A percentile compares a stretch with the other conserved stretches of the same genome.
Evolutionary conservation across 2,329 filamentous ascomycete genomes (phyloP).

Genomic region (Fusarium sp.): DNA sequence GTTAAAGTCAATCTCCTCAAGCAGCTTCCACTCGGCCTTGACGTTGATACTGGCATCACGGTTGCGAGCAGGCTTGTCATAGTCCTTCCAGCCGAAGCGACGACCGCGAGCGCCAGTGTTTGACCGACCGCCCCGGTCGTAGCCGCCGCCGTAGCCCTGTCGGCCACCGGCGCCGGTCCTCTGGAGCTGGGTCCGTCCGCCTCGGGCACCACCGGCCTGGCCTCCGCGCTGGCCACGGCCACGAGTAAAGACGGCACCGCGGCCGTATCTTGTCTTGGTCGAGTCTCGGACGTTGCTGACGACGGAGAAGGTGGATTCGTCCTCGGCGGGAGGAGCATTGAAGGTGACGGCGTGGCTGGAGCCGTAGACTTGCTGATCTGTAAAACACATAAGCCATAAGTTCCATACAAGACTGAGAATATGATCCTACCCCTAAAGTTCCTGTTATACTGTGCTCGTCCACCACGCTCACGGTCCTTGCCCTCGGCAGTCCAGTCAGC

Average conservation of each 20-base stretch:
- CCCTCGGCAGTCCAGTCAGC: constrained; percentile 95
- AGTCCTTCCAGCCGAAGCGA: constrained; percentile 98
- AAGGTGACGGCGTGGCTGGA: constrained; percentile 86
- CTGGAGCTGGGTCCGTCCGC: constrained; percentile 70
- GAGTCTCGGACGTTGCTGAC: constrained; percentile 94
- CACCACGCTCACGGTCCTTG: constrained; percentile 81
- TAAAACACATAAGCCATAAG: constrained; percentile 16
- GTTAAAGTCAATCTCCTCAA: constrained; percentile 99
- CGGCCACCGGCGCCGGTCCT: constrained; percentile 74
- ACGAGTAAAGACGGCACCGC: constrained; percentile 89
- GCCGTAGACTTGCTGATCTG: constrained; percentile 97
- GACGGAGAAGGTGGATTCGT: constrained; percentile 97
- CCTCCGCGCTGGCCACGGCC: constrained; percentile 79
- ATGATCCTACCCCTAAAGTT: constrained; percentile 80
- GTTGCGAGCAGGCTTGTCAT: constrained; percentile 96
- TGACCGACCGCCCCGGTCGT: constrained; percentile 76
- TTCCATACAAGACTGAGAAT: not conserved
- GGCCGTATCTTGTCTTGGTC: constrained; percentile 84
- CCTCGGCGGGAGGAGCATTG: constrained; percentile 88
- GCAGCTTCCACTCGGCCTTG: constrained; percentile 91
- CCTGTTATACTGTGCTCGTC: constrained; percentile 87
- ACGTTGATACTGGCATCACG: constrained; percentile 96
- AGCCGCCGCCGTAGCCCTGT: constrained; percentile 60
- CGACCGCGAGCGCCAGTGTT: constrained; percentile 76
- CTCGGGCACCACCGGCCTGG: constrained; percentile 65